Percentiles rank a stretch among this genome's conserved stretches.
Conservation (phyloP, 306 rosid genomes). For the Vigna nakashimae region DNA sequence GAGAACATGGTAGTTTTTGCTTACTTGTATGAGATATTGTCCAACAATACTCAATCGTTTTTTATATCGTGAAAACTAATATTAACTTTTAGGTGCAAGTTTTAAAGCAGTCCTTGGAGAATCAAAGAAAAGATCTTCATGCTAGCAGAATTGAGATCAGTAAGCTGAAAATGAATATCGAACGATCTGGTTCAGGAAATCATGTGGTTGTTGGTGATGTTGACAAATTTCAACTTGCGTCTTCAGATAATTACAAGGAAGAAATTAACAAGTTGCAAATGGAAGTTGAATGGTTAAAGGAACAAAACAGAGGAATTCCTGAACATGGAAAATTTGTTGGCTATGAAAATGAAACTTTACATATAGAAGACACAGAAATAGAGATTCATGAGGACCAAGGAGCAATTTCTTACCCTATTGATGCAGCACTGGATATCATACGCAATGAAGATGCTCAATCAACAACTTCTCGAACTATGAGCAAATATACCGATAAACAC, state of each 20-base stretch:
- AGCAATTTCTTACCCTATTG: constrained; percentile 50
- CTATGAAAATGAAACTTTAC: constrained; percentile 54
- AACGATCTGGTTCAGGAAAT: constrained; percentile 56
- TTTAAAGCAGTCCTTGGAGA: constrained; percentile 79
- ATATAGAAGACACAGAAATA: constrained; percentile 67
- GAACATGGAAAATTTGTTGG: constrained; percentile 44
- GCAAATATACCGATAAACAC: constrained; percentile 48
- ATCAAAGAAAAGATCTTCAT: constrained; percentile 72
- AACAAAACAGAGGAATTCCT: constrained; percentile 45
- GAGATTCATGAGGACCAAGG: constrained; percentile 81
- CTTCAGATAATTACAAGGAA: constrained; percentile 74
- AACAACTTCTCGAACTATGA: constrained; percentile 43
- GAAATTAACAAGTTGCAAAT: constrained; percentile 70
- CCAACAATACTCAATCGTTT: constrained; percentile 20
- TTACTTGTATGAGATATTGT: constrained; percentile 36
- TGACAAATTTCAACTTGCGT: constrained; percentile 50
- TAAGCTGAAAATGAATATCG: constrained; percentile 71
- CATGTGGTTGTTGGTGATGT: constrained; percentile 49
- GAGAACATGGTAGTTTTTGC: constrained; percentile 69
- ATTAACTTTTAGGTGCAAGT: constrained; percentile 67
- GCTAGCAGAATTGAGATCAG: constrained; percentile 77
- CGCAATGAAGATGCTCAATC: constrained; percentile 55
- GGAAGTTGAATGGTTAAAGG: constrained; percentile 75
- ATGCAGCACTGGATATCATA: constrained; percentile 36
- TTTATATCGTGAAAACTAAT: constrained; percentile 42